phyloP scores from a whole-genome alignment of 2,329 filamentous ascomycete genomes.

The Alternaria triticina region DNA sequence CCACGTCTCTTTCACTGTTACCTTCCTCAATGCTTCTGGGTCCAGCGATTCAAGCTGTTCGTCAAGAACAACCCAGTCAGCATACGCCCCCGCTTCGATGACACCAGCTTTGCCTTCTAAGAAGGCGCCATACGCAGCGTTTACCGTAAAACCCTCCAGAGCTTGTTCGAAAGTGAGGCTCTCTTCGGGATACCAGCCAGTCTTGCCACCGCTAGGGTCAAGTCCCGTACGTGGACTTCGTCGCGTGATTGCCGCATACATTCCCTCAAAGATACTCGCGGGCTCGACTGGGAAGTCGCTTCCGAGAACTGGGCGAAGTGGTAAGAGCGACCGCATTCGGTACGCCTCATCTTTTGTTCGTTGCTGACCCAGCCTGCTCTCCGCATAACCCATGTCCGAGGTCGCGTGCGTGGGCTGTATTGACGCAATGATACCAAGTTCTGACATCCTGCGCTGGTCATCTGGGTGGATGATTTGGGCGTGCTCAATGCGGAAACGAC shows the following conservation, averaged over 20 bases:
- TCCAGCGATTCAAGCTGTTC: conserved; percentile 59
- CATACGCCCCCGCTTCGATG: conserved; percentile 66
- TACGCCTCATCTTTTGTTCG: conserved; percentile 67
- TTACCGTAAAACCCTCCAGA: conserved; percentile 66
- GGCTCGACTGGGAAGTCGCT: conserved; percentile 77
- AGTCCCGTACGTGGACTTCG: conserved; percentile 60
- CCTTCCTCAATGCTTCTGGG: conserved; percentile 58
- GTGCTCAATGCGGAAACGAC: conserved; percentile 73
- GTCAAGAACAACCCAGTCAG: conserved; percentile 75
- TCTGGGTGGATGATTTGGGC: conserved; percentile 71
- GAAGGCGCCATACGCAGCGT: conserved; percentile 65
- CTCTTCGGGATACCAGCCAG: conserved; percentile 67
- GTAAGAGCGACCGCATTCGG: conserved; percentile 68
- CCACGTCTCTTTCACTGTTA: conserved; percentile 72
- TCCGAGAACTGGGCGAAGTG: conserved; percentile 64
- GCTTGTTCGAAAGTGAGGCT: conserved; percentile 65
- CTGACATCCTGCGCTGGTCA: conserved; percentile 66
- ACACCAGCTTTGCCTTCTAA: conserved; percentile 65
- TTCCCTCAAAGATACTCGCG: conserved; percentile 69
- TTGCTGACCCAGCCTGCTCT: conserved; percentile 62
- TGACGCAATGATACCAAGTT: conserved; percentile 68
- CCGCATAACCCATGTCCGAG: conserved; percentile 72
- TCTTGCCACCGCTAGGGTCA: conserved; percentile 52
- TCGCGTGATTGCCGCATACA: conserved; percentile 71
- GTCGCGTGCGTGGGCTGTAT: conserved; percentile 77